Percentiles rank a stretch among this genome's conserved stretches.
phyloP scores from a whole-genome alignment of 352 stramenopile species.

The Albugo laibachii region DNA sequence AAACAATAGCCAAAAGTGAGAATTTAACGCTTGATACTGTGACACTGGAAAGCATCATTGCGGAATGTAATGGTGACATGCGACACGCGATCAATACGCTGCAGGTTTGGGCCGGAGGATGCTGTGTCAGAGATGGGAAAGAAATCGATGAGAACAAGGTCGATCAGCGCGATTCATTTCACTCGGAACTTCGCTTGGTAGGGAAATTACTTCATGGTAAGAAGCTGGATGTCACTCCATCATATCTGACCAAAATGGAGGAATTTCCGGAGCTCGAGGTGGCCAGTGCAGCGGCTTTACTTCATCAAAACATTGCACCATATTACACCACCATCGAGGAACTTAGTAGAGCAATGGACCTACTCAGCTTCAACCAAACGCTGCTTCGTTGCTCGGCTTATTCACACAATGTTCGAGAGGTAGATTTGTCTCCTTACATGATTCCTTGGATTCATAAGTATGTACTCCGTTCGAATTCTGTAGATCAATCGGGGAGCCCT shows the following conservation, averaged over 20 bases:
- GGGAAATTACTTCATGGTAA: slow-evolving; percentile 65
- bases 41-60: slow-evolving; percentile 28
- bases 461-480: no score
- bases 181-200: slow-evolving; percentile 62
- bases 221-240: slow-evolving; percentile 12
- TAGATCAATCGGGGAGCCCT: no score
- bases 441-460: no score
- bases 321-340: slow-evolving; percentile 68
- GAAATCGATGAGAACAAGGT: slow-evolving; percentile 1
- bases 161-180: slow-evolving; percentile 36
- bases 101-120: slow-evolving; percentile 15
- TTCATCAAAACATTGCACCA: slow-evolving; percentile 49
- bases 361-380: slow-evolving; percentile 26
- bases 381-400: no score
- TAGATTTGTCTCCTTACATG: no score
- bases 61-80: slow-evolving; percentile 50
- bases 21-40: slow-evolving; percentile 8
- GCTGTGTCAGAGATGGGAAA: neutral
- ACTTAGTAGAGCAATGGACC: slow-evolving; percentile 25
- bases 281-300: slow-evolving; percentile 27
- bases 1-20: slow-evolving; percentile 18
- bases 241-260: neutral
- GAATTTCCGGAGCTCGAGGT: slow-evolving; percentile 13
- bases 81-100: slow-evolving; percentile 64
- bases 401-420: no score